Conservation (phyloP, 208 protist species). For the Acanthamoeba triangularis region DNA sequence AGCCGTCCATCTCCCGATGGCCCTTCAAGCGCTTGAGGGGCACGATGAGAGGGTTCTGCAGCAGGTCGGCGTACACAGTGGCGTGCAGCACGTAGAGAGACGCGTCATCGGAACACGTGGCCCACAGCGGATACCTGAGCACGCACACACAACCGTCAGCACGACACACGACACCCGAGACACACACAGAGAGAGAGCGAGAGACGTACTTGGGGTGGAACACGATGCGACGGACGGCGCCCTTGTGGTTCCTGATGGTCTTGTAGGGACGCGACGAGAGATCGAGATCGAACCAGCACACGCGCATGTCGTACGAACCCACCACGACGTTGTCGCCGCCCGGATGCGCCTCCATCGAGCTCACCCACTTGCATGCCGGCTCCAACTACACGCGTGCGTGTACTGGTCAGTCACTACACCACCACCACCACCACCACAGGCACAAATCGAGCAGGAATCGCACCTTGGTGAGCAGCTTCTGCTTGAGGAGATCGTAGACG, state of each 20-base stretch:
- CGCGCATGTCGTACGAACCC: slow-evolving; percentile 91
- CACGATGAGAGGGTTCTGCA: slow-evolving; percentile 99
- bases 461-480: slow-evolving; percentile 97
- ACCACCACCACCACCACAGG: no score
- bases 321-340: slow-evolving; percentile 98
- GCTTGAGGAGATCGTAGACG: slow-evolving; percentile 98
- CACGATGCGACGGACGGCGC: slow-evolving; percentile 95
- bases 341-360: slow-evolving; percentile 81
- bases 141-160: background rate
- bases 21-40: slow-evolving; percentile 99
- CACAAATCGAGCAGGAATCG: slow-evolving; percentile 85
- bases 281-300: slow-evolving; percentile 99
- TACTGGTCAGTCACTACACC: slow-evolving; percentile 21
- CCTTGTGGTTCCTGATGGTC: slow-evolving; percentile 94
- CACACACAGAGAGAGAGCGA: background rate
- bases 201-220: slow-evolving; percentile 88
- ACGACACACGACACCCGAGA: background rate
- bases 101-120: slow-evolving; percentile 97
- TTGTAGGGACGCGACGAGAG: slow-evolving; percentile 98
- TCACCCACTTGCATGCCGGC: slow-evolving; percentile 78
- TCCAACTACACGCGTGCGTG: background rate
- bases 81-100: slow-evolving; percentile 91
- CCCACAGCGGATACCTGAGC: slow-evolving; percentile 96
- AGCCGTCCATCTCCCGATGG: slow-evolving; percentile 85
- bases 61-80: slow-evolving; percentile 97